Base-by-base conservation (phyloP, 129 eudicot species). In the Calendula officinalis region DNA sequence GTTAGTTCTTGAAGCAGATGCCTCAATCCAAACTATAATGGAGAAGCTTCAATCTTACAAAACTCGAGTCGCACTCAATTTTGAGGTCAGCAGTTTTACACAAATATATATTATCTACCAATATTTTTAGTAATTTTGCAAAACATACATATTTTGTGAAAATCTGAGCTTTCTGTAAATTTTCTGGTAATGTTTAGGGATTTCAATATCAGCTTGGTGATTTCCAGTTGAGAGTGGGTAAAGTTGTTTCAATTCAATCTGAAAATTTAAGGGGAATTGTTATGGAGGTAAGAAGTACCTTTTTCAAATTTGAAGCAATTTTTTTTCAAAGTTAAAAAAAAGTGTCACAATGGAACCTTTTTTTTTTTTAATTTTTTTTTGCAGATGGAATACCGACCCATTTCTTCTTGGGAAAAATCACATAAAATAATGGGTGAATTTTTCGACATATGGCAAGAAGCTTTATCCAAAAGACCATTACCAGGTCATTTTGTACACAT, bases 131-230 rank as follows among this genome's bases (percentile, higher is more conserved):
- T 44, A 3, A 35, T 62, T 12, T 17, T 61, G 67, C 30, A 61
- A 22, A 42, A 43, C 36, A 52, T 14, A 48, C n/a, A 48, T 41
- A 8, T 50, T 50, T 50, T 16, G 1, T 14, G 8, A 3, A 17
- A 3, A 2, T 8, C 45, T 14, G 56, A 32, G 34, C 11, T 13
- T 50, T 15, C 55, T 13, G 7, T 11, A 7, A 1, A 5, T 10
- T 30, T 60, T 63, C 36, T 41, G 60, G 8, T 8, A 70, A 37
- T 68, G 39, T 50, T 22, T 36, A 90, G 97, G 98, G 98, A 46
- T 64, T 67, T 73, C 98, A 87, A 62, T 87, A 91, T 73, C 96
- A 80, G 68, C 90, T 91, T 42, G 98, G 98, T n/a, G 98, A 91
- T 77, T 91, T 91, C 74, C 94, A 81, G 82, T 64, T 91, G 80